Percentiles rank a stretch among this genome's conserved stretches.
phyloP scores from a whole-genome alignment of 176 grass and related monocot genomes.

The Carex myosuroides region DNA sequence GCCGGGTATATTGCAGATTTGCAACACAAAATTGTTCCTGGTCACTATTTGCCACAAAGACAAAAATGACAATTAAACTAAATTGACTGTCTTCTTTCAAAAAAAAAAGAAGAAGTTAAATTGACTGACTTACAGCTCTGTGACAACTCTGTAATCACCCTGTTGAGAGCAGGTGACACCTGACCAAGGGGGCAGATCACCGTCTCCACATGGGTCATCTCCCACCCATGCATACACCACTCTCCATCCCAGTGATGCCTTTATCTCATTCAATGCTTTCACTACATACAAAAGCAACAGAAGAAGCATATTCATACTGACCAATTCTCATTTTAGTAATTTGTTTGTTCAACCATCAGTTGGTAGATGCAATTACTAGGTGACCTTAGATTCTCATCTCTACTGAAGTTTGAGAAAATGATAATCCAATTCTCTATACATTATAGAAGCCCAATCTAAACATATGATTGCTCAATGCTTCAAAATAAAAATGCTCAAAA shows the following conservation, averaged over 20 bases:
- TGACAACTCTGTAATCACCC: slow-evolving; percentile 97
- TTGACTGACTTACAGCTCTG: slow-evolving; percentile 66
- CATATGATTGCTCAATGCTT: background rate
- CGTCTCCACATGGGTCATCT: slow-evolving; percentile 90
- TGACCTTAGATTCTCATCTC: background rate
- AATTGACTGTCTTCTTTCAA: too few species aligned
- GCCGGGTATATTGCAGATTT: background rate
- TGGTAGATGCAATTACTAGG: background rate
- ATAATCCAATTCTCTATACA: background rate
- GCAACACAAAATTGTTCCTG: background rate
- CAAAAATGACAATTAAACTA: background rate
- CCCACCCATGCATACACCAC: slow-evolving; percentile 98
- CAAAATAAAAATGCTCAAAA: background rate
- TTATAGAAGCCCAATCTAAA: background rate
- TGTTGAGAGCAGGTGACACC: slow-evolving; percentile 93
- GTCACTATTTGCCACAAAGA: background rate
- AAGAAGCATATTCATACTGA: slow-evolving; percentile 4
- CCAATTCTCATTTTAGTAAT: background rate
- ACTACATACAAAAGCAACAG: slow-evolving; percentile 44
- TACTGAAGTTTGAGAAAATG: background rate
- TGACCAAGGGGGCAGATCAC: slow-evolving; percentile 89
- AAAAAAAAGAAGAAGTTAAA: background rate
- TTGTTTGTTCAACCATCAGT: background rate
- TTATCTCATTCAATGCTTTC: slow-evolving; percentile 98
- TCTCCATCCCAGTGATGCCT: slow-evolving; percentile 90